Conservation (phyloP, 2,329 filamentous ascomycete genomes). For the Epichloe hybrida region DNA sequence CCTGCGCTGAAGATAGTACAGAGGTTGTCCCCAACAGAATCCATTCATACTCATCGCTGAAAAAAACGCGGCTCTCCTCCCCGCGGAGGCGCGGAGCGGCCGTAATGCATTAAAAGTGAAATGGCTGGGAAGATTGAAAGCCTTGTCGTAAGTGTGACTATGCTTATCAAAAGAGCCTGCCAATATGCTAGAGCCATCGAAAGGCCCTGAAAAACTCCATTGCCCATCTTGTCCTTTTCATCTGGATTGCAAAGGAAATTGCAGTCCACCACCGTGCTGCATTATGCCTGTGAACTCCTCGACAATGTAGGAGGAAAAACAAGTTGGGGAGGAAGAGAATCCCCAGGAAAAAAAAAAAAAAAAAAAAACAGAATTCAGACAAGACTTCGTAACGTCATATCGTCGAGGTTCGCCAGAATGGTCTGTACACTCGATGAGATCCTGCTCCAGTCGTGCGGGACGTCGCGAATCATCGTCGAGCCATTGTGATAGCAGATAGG, state of each 20-base stretch:
- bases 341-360: too few relatives aligned
- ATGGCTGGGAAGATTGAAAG: neutral
- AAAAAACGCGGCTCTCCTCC: too few relatives aligned
- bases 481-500: too few relatives aligned
- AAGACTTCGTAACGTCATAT: slow-evolving; percentile 1
- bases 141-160: neutral
- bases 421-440: neutral
- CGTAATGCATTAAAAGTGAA: too few relatives aligned
- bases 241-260: neutral
- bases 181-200: neutral
- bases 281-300: neutral
- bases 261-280: neutral
- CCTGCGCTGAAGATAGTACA: neutral
- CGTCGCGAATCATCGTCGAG: neutral
- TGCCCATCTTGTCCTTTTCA: neutral
- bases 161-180: neutral
- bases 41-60: neutral
- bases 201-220: too few relatives aligned
- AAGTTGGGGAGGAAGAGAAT: too few relatives aligned
- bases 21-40: neutral
- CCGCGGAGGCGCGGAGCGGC: too few relatives aligned
- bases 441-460: too few relatives aligned
- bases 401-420: neutral
- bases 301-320: neutral
- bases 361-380: neutral